Percentiles rank a stretch among this genome's conserved stretches.
These are phyloP conservation scores for Diutina rugosa DNA, from an alignment of 1,139 yeast genomes.

Conservation along the genomic window DNA sequence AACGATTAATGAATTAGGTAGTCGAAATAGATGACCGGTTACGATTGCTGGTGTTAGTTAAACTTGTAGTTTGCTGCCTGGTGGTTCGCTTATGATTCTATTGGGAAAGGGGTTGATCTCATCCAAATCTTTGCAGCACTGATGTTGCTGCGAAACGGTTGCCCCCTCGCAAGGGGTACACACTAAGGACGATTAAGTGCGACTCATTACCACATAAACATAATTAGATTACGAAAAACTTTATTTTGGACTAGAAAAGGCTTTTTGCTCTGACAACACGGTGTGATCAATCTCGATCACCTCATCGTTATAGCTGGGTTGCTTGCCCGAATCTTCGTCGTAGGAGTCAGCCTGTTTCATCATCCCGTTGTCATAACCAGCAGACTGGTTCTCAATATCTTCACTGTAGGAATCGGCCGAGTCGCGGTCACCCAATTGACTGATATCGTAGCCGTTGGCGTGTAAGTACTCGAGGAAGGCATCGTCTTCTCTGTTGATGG, in stretches of 20 bases:
- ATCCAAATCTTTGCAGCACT: too few relatives aligned
- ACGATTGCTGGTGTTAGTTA: too few relatives aligned
- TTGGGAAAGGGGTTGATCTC: too few relatives aligned
- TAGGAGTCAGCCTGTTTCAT: too few relatives aligned
- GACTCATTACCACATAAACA: too few relatives aligned
- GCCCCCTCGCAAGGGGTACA: too few relatives aligned
- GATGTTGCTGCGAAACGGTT: too few relatives aligned
- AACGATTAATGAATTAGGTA: not conserved
- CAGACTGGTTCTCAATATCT: not conserved
- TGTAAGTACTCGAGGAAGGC: conserved; percentile 53
- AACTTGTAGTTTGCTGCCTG: too few relatives aligned
- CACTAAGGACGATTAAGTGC: too few relatives aligned
- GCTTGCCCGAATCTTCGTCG: not conserved
- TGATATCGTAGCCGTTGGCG: conserved; percentile 44
- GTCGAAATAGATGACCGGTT: not conserved
- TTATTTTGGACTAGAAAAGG: not conserved
- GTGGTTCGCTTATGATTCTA: too few relatives aligned
- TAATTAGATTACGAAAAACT: too few relatives aligned
- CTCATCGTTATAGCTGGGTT: not conserved
- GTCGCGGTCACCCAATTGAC: conserved; percentile 24
- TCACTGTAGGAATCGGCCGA: not conserved
- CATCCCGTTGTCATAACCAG: too few relatives aligned
- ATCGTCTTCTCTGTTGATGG: conserved; percentile 66
- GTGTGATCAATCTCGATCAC: not conserved
- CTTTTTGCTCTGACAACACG: not conserved